Evolutionary conservation across 2,329 filamentous ascomycete species (phyloP).

Genomic region (Pyrenochaeta sp.): DNA sequence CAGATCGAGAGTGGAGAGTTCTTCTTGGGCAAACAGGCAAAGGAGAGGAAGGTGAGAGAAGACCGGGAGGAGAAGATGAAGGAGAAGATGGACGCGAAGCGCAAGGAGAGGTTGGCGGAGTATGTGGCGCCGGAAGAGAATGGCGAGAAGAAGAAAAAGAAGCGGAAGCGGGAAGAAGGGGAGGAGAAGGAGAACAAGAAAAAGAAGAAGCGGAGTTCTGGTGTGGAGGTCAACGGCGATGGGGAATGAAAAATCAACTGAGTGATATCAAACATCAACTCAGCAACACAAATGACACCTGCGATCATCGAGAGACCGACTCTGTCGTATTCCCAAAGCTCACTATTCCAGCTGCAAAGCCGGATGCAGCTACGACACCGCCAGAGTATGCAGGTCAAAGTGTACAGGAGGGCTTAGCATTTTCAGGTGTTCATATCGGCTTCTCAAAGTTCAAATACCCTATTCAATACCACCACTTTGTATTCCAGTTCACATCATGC

Average conservation of each 20-base stretch:
- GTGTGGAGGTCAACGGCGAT: conserved; percentile 40
- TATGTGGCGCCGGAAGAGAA: conserved; percentile 88
- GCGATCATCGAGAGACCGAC: background rate
- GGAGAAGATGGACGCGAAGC: conserved; percentile 86
- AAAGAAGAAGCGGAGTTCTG: conserved; percentile 45
- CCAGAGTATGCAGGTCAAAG: background rate
- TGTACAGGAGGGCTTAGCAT: conserved; percentile 21
- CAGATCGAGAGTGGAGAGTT: conserved; percentile 99
- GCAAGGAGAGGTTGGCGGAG: conserved; percentile 82
- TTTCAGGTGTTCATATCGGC: conserved; percentile 32
- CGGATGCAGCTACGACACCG: background rate
- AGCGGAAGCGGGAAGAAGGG: conserved; percentile 54
- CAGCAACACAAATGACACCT: background rate
- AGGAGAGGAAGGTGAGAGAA: conserved; percentile 82
- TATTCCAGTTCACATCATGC: conserved; percentile 1
- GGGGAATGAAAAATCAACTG: conserved; percentile 14
- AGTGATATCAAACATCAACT: background rate
- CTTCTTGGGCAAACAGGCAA: conserved; percentile 91
- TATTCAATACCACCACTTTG: conserved; percentile 17
- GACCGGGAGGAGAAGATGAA: conserved; percentile 85
- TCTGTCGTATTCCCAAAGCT: background rate
- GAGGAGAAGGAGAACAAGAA: conserved; percentile 60
- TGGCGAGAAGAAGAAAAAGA: conserved; percentile 60
- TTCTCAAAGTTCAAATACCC: conserved; percentile 30
- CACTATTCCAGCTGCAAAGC: background rate